Evolutionary conservation across 2,329 filamentous ascomycete species (phyloP).

Genomic region (Cadophora malorum): DNA sequence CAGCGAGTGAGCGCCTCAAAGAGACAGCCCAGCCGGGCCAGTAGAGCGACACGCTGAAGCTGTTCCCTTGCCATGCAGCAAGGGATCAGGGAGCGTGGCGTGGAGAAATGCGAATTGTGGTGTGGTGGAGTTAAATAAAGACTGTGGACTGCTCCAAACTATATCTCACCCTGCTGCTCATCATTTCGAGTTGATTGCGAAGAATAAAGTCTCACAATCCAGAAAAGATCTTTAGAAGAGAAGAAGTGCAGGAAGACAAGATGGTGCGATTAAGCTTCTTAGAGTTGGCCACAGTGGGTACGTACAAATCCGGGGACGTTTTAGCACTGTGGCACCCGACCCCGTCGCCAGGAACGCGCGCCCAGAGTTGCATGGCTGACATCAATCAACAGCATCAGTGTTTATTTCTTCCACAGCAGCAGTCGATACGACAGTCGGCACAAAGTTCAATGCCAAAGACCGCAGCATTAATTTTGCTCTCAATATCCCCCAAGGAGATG

Average conservation of each 20-base stretch:
- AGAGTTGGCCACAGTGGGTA: slow-evolving; percentile 22
- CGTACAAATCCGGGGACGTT: slow-evolving; percentile 5
- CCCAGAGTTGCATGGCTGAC: slow-evolving; percentile 14
- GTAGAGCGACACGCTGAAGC: slow-evolving; percentile 14
- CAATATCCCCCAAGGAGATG: slow-evolving; percentile 54
- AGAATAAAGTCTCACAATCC: not conserved
- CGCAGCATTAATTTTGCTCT: slow-evolving; percentile 56
- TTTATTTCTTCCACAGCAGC: slow-evolving; percentile 29
- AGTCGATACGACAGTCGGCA: slow-evolving; percentile 49
- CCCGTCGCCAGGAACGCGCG: slow-evolving; percentile 6
- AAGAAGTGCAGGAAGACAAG: not conserved
- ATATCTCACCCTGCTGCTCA: too few species aligned
- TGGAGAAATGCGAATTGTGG: slow-evolving; percentile 9
- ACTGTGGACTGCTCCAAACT: not conserved
- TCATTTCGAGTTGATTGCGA: not conserved
- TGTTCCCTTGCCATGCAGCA: slow-evolving; percentile 1
- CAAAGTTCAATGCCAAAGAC: slow-evolving; percentile 53
- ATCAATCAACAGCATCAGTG: slow-evolving; percentile 16
- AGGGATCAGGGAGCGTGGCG: slow-evolving; percentile 13
- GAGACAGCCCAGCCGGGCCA: not conserved
- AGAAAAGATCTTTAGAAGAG: slow-evolving; percentile 6
- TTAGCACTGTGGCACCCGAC: not conserved
- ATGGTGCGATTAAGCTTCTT: slow-evolving; percentile 26
- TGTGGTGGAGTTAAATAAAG: slow-evolving; percentile 5
- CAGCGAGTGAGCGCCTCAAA: not conserved